These are phyloP conservation scores for Quillaja saponaria DNA, from an alignment of 306 rosid species.

Conservation along the genomic window DNA sequence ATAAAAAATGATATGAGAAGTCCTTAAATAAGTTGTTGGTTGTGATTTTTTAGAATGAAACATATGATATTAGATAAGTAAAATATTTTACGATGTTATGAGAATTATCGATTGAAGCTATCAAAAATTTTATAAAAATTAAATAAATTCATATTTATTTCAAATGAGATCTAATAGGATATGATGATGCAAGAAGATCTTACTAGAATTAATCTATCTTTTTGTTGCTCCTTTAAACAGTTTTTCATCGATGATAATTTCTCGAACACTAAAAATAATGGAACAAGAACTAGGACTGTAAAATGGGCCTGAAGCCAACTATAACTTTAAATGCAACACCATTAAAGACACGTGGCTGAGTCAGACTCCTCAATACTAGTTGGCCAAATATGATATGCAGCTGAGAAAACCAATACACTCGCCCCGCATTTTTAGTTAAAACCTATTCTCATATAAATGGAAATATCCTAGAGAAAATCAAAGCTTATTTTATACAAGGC, in stretches of 20 bases:
- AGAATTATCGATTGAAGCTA: neutral
- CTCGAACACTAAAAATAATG: constrained; percentile 29
- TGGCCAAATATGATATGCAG: constrained; percentile 43
- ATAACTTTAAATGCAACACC: constrained; percentile 28
- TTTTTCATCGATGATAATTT: constrained; percentile 3
- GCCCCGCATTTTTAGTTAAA: constrained; percentile 36
- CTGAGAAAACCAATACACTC: constrained; percentile 34
- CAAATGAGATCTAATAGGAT: too few species aligned
- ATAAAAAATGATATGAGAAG: too few species aligned
- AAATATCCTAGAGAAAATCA: constrained; percentile 48
- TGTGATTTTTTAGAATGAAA: too few species aligned
- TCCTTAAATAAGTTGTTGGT: too few species aligned
- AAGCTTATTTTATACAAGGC: constrained; percentile 35
- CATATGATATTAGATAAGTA: too few species aligned
- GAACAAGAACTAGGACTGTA: constrained; percentile 24
- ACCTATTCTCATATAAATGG: constrained; percentile 33
- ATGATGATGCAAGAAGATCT: too few species aligned
- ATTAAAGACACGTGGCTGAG: constrained; percentile 40
- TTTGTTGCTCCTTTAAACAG: too few species aligned
- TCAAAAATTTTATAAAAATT: neutral
- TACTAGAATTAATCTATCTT: too few species aligned
- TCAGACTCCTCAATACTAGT: constrained; percentile 48
- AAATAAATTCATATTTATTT: too few species aligned
- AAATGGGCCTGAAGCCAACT: constrained; percentile 22
- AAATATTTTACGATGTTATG: neutral